A percentile compares a stretch with the other conserved stretches of the same genome.
Conservation (phyloP, 352 stramenopile species). For the Phytophthora kernoviae region DNA sequence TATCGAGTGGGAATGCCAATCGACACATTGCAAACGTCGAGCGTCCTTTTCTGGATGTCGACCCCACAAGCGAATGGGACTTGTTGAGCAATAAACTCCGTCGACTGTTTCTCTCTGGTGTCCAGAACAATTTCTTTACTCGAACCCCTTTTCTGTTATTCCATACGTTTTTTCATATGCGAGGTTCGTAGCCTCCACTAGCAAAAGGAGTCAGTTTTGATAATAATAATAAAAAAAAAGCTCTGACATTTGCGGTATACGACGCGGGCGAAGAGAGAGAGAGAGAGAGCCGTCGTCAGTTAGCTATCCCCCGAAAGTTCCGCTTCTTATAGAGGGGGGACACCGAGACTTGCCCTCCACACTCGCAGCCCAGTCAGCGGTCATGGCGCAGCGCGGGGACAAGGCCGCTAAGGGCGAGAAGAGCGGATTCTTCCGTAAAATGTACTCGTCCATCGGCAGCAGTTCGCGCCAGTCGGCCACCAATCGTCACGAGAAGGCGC, state of each 20-base stretch:
- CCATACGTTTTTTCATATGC: not conserved
- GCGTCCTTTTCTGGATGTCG: too few relatives aligned
- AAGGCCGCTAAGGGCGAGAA: slow-evolving; percentile 44
- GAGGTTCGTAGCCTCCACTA: not conserved
- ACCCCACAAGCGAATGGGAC: too few relatives aligned
- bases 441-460: slow-evolving; percentile 64
- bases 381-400: slow-evolving; percentile 50
- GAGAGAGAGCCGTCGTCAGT: slow-evolving; percentile 16
- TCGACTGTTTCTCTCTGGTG: not conserved
- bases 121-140: not conserved
- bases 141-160: not conserved
- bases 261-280: slow-evolving; percentile 14
- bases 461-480: slow-evolving; percentile 40
- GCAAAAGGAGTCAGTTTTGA: not conserved
- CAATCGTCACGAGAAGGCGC: slow-evolving; percentile 36
- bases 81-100: not conserved
- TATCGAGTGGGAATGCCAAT: too few relatives aligned
- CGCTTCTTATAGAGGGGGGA: not conserved
- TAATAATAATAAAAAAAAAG: not conserved
- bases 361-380: slow-evolving; percentile 4
- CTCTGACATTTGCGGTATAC: not conserved
- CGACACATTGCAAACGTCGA: too few relatives aligned
- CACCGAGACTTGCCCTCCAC: slow-evolving; percentile 12
- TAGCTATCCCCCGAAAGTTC: slow-evolving; percentile 1
- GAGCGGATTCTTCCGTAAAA: slow-evolving; percentile 67